Percentiles rank a stretch among this genome's conserved stretches.
phyloP scores from a whole-genome alignment of 768 basidiomycete species.

The Dentipellis fragilis region DNA sequence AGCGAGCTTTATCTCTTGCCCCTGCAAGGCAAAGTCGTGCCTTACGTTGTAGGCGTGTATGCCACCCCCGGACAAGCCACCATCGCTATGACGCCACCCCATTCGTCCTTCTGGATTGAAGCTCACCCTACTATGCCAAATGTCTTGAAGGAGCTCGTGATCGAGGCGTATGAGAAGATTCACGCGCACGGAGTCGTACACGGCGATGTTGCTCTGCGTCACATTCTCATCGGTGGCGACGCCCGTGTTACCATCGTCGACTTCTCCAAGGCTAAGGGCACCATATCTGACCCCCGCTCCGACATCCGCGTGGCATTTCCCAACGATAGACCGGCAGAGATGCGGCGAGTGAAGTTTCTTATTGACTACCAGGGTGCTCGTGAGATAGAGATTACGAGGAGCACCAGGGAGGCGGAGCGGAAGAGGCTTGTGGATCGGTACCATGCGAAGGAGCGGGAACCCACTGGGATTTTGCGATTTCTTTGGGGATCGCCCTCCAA shows the following conservation, averaged over 20 bases:
- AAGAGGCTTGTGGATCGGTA: too few relatives aligned
- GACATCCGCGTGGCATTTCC: conserved; percentile 27
- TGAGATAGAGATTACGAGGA: conserved; percentile 25
- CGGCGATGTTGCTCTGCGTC: conserved; percentile 21
- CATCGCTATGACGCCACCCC: conserved; percentile 45
- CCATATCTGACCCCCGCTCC: conserved; percentile 21
- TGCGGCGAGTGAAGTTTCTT: conserved; percentile 45
- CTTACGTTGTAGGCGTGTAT: conserved; percentile 42
- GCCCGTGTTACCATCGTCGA: conserved; percentile 34
- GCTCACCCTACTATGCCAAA: conserved; percentile 48
- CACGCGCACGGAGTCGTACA: conserved; percentile 25
- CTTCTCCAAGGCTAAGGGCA: conserved; percentile 34
- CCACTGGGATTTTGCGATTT: conserved; percentile 18
- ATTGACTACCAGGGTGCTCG: conserved; percentile 35
- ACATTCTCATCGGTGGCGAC: conserved; percentile 47
- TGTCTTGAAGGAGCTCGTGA: conserved; percentile 39
- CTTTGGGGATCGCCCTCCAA: conserved; percentile 10
- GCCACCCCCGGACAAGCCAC: conserved; percentile 27
- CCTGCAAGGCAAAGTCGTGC: conserved; percentile 44
- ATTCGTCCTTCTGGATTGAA: conserved; percentile 51
- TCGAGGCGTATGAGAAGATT: conserved; percentile 39
- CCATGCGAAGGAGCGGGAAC: conserved; percentile 16
- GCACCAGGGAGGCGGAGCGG: conserved; percentile 14
- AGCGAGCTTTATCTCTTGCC: conserved; percentile 28
- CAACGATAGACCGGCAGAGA: conserved; percentile 37